A percentile compares a stretch with the other conserved stretches of the same genome.
Evolutionary conservation across 805 yeast species (phyloP).

Genomic region (Dipodascus geniculatus): DNA sequence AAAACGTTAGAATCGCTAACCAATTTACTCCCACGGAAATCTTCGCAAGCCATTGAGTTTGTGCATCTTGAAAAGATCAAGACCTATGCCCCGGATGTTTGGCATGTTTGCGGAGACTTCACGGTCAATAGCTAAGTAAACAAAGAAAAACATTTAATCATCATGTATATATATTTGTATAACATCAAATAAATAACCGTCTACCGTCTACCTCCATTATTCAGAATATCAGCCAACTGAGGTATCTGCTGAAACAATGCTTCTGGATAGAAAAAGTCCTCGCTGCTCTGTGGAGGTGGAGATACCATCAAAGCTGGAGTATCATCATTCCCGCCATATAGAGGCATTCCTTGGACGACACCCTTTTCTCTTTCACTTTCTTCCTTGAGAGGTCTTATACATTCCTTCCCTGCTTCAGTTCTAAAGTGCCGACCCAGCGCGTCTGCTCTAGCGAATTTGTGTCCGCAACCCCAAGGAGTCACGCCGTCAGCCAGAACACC

Average conservation of each 20-base stretch:
- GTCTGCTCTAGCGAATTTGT: constrained; percentile 64
- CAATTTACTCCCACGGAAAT: background rate
- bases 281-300: background rate
- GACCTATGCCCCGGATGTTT: constrained; percentile 79
- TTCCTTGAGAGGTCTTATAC: constrained; percentile 53
- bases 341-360: background rate
- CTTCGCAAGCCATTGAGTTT: constrained; percentile 7
- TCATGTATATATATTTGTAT: background rate
- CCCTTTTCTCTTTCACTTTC: constrained; percentile 28
- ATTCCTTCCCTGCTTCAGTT: constrained; percentile 62
- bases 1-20: constrained; percentile 12
- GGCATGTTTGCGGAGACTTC: constrained; percentile 57
- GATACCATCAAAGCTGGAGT: background rate
- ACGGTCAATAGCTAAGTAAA: background rate
- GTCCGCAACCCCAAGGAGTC: constrained; percentile 66
- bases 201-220: background rate
- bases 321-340: background rate
- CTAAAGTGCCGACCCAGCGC: constrained; percentile 67
- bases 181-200: background rate
- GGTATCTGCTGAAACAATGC: background rate
- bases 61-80: constrained; percentile 53
- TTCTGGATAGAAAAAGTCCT: background rate
- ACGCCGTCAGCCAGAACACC: constrained; percentile 46
- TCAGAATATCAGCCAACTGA: background rate
- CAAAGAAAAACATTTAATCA: background rate